Evolutionary conservation across 129 eudicot species (phyloP).

Genomic region (Flaveria robusta): DNA sequence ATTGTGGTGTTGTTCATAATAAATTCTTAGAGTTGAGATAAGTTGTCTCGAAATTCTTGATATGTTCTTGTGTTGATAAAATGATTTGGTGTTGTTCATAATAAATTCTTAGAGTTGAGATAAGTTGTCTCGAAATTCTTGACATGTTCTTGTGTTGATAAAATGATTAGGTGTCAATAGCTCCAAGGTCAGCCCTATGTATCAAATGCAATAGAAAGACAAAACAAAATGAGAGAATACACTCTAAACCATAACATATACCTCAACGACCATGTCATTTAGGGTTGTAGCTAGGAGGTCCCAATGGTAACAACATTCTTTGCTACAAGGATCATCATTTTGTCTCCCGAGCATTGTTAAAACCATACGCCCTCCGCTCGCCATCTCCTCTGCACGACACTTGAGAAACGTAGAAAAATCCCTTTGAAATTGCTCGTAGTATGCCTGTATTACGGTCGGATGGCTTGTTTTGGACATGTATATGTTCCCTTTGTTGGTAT

Average conservation of each 20-base stretch:
- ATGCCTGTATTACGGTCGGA: constrained; percentile 50
- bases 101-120: too few relatives aligned
- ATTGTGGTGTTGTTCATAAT: too few relatives aligned
- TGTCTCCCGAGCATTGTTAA: constrained; percentile 64
- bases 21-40: too few relatives aligned
- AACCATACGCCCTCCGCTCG: constrained; percentile 66
- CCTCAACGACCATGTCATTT: constrained; percentile 62
- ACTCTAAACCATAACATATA: constrained; percentile 1
- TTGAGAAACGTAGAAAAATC: constrained; percentile 56
- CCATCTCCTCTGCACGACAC: constrained; percentile 60
- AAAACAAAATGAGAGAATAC: too few relatives aligned
- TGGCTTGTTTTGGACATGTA: constrained; percentile 71
- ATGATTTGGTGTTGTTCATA: too few relatives aligned
- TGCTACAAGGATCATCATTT: constrained; percentile 55
- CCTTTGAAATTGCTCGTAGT: constrained; percentile 58
- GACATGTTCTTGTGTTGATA: too few relatives aligned
- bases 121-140: too few relatives aligned
- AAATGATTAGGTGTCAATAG: too few relatives aligned
- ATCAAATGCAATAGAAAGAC: too few relatives aligned
- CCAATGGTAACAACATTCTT: constrained; percentile 60
- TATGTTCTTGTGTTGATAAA: too few relatives aligned
- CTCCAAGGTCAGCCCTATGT: too few relatives aligned
- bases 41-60: too few relatives aligned
- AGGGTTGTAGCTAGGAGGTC: constrained; percentile 63
- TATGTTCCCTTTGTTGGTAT: constrained; percentile 55